phyloP scores from a whole-genome alignment of 2,329 filamentous ascomycete genomes.

The Fusarium metavorans region DNA sequence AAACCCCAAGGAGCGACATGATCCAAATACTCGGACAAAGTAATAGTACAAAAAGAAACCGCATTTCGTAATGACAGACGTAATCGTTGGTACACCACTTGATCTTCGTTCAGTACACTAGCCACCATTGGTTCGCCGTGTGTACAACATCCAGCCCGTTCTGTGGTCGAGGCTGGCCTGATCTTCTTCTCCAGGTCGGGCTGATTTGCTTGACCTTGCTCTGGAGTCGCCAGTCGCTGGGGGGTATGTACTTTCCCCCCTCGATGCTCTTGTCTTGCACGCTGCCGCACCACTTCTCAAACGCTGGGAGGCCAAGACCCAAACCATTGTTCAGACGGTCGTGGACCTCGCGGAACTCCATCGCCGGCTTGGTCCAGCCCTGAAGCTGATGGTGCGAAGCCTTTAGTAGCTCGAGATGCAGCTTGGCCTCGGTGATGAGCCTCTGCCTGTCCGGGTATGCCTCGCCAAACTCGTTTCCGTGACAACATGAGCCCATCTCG shows the following conservation, averaged over 20 bases:
- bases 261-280: conserved; percentile 25
- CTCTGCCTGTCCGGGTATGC: conserved; percentile 21
- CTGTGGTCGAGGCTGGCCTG: conserved; percentile 8
- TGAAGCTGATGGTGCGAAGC: conserved; percentile 31
- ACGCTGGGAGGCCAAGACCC: conserved; percentile 26
- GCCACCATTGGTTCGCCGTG: conserved; percentile 35
- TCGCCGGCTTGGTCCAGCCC: conserved; percentile 31
- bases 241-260: conserved; percentile 36
- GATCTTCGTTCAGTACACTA: conserved; percentile 12
- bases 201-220: conserved; percentile 23
- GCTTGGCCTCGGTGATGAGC: conserved; percentile 25
- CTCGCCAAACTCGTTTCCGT: conserved; percentile 9
- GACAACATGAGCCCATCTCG: conserved; percentile 36
- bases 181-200: conserved; percentile 12
- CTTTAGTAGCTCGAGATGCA: conserved; percentile 39
- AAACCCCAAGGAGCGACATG: neutral
- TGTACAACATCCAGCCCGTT: conserved; percentile 30
- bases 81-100: neutral
- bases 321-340: conserved; percentile 28
- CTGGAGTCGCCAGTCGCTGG: conserved; percentile 33
- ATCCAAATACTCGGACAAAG: neutral
- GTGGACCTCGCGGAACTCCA: conserved; percentile 36
- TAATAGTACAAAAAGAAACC: neutral
- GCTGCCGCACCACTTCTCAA: conserved; percentile 38
- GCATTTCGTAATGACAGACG: neutral